Conservation (phyloP, 768 basidiomycete genomes). For the Podaxis rugospora region DNA sequence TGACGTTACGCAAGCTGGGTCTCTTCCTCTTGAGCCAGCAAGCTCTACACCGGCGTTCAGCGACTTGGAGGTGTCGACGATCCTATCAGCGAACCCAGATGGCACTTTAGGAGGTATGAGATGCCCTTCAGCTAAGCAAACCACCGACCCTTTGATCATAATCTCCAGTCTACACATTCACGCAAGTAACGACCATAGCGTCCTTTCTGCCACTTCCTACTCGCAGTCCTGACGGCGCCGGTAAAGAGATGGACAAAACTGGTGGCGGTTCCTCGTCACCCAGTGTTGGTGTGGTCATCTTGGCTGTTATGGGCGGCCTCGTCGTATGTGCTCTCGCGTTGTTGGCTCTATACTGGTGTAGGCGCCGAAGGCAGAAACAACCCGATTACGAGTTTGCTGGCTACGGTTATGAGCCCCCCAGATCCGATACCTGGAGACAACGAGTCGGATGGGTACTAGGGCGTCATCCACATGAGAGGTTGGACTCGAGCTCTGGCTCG, state of each 20-base stretch:
- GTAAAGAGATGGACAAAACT: neutral
- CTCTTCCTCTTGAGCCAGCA: neutral
- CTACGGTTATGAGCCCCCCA: neutral
- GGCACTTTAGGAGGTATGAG: neutral
- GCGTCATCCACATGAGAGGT: neutral
- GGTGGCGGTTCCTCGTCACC: neutral
- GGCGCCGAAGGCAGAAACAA: neutral
- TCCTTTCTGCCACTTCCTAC: neutral
- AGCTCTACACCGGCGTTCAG: neutral
- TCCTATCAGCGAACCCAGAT: neutral
- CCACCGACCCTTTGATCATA: neutral
- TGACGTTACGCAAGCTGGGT: neutral
- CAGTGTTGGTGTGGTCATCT: neutral
- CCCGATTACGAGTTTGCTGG: neutral
- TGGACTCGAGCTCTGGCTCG: neutral
- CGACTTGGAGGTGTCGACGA: neutral
- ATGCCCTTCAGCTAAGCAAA: neutral
- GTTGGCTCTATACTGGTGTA: neutral
- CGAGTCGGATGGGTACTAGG: neutral
- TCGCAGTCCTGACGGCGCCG: neutral
- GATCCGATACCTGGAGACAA: neutral
- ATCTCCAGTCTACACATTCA: neutral
- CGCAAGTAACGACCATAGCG: neutral
- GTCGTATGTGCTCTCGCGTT: neutral
- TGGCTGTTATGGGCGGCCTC: neutral